Evolutionary conservation across 257 asterid genomes (phyloP), one percentile per base, ranked within the genome.

Genomic region (Perilla frutescens): DNA sequence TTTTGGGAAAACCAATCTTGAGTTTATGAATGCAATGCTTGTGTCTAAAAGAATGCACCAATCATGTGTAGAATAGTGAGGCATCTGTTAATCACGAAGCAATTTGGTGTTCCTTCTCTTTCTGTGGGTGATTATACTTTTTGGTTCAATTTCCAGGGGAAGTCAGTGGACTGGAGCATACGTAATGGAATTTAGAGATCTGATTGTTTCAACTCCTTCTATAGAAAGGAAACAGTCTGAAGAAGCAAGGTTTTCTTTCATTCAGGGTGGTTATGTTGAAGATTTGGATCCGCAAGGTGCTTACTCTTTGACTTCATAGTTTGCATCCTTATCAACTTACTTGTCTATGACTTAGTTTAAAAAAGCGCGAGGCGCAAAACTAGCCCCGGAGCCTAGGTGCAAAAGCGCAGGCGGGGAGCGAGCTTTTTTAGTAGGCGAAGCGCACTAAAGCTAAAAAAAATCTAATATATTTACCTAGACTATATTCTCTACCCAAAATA

Each of bases 161-260:
- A 85, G 95, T 67, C 89, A 84, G 68, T 94, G 98, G 98, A 90
- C 93, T 0, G 98, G 97, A 77, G 87, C 78, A 37, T 91, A 94
- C 73, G 84, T 81, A 51, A 78, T 86, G 79, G 97, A 91, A 65
- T 94, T 94, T 56, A 82, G 78, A 54, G 94, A 91, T 84, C 77
- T 94, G 87, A 75, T 90, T 80, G 75, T 83, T 76, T 86, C 96
- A 70, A 50, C 84, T 74, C 85, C 84, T 43, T 73, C 26, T 20
- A 20, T 83, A 81, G 87, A 70, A 15, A 75, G 54, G 53, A 68
- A 78, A 62, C 83, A 80, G 78, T 58, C 89, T 29, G 86, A 82
- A 70, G 92, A 90, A 81, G 96, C 98, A 8, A 89, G 97, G 3
- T 91, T 73, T 88, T 94, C 98, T 50, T 94, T 94, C 87, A 75